Base-by-base conservation (phyloP, 805 yeast genomes). In the Saccharomycopsis babjevae region DNA sequence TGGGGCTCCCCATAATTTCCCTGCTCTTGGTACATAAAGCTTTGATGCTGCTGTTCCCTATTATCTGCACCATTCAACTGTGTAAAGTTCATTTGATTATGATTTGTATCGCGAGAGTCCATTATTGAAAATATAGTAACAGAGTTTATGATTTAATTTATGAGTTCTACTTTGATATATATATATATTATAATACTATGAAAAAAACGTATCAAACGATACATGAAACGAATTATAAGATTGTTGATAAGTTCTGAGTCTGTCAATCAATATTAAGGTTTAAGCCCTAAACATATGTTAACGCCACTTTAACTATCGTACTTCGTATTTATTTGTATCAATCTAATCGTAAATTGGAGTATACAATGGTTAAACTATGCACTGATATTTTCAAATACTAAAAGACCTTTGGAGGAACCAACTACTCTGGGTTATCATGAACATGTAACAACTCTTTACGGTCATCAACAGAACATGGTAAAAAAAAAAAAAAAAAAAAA, bases 11-110 rank as follows among this genome's bases (percentile, higher is more conserved):
- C 28, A 54, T 34, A 22, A 25, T 25, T 34, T 43, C 39, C 40
- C 36, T 52, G 38, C 16, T 50, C 28, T 16, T 58, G 50, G 18
- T 58, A 46, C 42, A 22, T 28, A 32, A 50, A 36, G 30, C 34
- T 18, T 58, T 58, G 50, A 10, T 40, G 52, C 46, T 58, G 38
- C 30, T 52, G 55, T 18, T 58, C 32, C 18, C 56, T 11, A 30
- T 42, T 40, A 16, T 30, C 22, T n/a, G 39, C 56, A 54, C 42
- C 56, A 54, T 32, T 46, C 13, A 28, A 22, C 52, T 46, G 25
- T 16, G 4, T 46, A 20, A 46, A 22, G 52, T 46, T 46, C 52
- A 25, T 46, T 22, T 46, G 52, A n/a, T 25, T 25, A 15, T 20
- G 16, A 46, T 46, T 46, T 46, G 52, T 46, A 25, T 46, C 52